These are phyloP conservation scores for Calocera viscosa DNA, from an alignment of 768 basidiomycete genomes.

Conservation along the genomic window DNA sequence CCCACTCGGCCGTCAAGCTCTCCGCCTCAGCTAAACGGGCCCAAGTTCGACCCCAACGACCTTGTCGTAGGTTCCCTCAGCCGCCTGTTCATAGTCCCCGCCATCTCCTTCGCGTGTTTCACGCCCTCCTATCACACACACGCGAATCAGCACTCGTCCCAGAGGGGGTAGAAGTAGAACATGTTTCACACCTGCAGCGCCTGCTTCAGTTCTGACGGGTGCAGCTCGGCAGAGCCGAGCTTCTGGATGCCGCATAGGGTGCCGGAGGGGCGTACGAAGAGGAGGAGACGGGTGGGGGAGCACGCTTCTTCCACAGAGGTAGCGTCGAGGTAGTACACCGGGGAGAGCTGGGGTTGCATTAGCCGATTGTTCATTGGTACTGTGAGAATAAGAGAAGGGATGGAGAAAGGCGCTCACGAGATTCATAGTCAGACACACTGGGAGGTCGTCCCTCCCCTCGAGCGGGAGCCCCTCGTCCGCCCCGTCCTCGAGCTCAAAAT, in stretches of 20 bases:
- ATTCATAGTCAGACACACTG: slow-evolving; percentile 66
- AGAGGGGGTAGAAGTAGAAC: not conserved
- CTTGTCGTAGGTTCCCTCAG: slow-evolving; percentile 8
- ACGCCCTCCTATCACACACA: slow-evolving; percentile 49
- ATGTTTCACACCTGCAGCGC: slow-evolving; percentile 41
- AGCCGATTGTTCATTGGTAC: not conserved
- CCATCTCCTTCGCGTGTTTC: slow-evolving; percentile 47
- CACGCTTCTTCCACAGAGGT: slow-evolving; percentile 59
- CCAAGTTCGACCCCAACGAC: not conserved
- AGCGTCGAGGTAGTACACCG: slow-evolving; percentile 62
- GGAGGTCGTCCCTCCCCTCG: slow-evolving; percentile 53
- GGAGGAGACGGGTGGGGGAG: slow-evolving; percentile 44
- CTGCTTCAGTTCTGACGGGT: slow-evolving; percentile 35
- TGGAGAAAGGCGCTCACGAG: slow-evolving; percentile 37
- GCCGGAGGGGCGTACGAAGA: slow-evolving; percentile 49
- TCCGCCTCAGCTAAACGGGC: not conserved
- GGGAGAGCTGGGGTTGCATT: slow-evolving; percentile 35
- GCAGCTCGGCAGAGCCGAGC: slow-evolving; percentile 50
- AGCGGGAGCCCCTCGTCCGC: slow-evolving; percentile 74
- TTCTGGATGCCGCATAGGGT: slow-evolving; percentile 50
- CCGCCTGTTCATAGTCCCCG: slow-evolving; percentile 38
- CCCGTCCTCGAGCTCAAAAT: slow-evolving; percentile 78
- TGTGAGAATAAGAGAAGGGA: not conserved
- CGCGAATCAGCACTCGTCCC: not conserved
- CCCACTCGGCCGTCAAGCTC: too few species aligned